These are phyloP conservation scores for Blastocystis sp. DNA, from an alignment of 352 stramenopile species.

Conservation along the genomic window DNA sequence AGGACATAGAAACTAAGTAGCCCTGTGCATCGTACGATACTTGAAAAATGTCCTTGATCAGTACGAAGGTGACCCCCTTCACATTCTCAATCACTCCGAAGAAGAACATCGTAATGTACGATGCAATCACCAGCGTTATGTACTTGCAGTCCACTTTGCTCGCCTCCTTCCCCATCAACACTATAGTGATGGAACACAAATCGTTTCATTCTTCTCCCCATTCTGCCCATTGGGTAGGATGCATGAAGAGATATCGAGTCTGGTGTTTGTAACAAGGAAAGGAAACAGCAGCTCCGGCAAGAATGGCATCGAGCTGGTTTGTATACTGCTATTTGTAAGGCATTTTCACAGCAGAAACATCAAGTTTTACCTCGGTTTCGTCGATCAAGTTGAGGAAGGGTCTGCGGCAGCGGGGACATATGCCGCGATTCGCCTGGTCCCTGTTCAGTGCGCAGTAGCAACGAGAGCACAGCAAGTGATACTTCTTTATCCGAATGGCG, in stretches of 20 bases:
- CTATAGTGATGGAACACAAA: neutral
- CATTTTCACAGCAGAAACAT: neutral
- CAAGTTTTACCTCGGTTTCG: conserved; percentile 18
- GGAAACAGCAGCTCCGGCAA: conserved; percentile 10
- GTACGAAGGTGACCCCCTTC: conserved; percentile 39
- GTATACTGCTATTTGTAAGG: neutral
- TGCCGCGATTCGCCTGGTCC: neutral
- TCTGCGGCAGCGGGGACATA: conserved; percentile 12
- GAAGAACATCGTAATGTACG: conserved; percentile 22
- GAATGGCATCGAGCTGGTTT: conserved; percentile 34
- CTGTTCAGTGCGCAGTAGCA: conserved; percentile 40
- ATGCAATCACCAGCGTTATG: conserved; percentile 3
- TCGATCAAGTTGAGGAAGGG: conserved; percentile 43
- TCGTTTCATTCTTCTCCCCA: neutral
- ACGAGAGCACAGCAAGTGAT: conserved; percentile 22
- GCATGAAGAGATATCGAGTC: neutral
- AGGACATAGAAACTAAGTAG: conserved; percentile 50
- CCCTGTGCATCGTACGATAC: conserved; percentile 44
- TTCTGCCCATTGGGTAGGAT: neutral
- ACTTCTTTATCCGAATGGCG: conserved; percentile 61
- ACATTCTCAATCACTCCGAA: conserved; percentile 63
- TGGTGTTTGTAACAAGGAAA: neutral
- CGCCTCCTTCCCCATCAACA: neutral
- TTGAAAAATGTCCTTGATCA: conserved; percentile 38
- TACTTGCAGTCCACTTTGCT: neutral